These are phyloP conservation scores for Casuarina cunninghamiana DNA, from an alignment of 306 rosid species.

Conservation along the genomic window DNA sequence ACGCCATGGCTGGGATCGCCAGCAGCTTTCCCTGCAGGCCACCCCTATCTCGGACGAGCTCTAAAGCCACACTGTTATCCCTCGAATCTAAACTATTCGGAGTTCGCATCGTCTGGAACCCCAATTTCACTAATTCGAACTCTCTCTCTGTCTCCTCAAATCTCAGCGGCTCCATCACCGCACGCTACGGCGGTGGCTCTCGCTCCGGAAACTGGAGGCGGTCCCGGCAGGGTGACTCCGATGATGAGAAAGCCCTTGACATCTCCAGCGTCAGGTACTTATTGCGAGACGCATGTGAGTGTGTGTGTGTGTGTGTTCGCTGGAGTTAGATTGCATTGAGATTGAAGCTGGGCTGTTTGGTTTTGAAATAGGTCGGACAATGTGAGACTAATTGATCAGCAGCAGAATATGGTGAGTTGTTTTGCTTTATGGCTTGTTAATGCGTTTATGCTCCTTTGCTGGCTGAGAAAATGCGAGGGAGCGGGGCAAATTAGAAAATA, in stretches of 20 bases:
- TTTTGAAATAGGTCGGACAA: slow-evolving; percentile 65
- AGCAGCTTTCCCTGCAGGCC: slow-evolving; percentile 51
- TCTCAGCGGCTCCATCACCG: slow-evolving; percentile 28
- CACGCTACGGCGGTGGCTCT: slow-evolving; percentile 56
- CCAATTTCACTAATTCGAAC: slow-evolving; percentile 32
- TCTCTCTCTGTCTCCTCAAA: slow-evolving; percentile 28
- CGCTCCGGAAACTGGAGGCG: slow-evolving; percentile 36
- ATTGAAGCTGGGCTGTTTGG: slow-evolving; percentile 17
- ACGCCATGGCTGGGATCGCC: slow-evolving; percentile 75
- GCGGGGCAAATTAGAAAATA: neutral
- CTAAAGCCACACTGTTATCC: slow-evolving; percentile 28
- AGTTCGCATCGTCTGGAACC: slow-evolving; percentile 35
- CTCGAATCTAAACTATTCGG: slow-evolving; percentile 58
- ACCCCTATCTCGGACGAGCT: slow-evolving; percentile 23
- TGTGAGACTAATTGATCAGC: slow-evolving; percentile 85
- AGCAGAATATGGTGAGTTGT: slow-evolving; percentile 84
- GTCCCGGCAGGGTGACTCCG: slow-evolving; percentile 30
- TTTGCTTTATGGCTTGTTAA: neutral
- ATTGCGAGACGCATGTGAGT: neutral
- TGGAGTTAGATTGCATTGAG: neutral
- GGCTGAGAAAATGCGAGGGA: neutral
- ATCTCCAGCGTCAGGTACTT: slow-evolving; percentile 58
- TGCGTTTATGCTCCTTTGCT: neutral
- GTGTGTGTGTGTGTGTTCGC: neutral
- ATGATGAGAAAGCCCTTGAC: slow-evolving; percentile 68